Evolutionary conservation across 129 eudicot genomes (phyloP).

Genomic region (Glebionis coronaria): DNA sequence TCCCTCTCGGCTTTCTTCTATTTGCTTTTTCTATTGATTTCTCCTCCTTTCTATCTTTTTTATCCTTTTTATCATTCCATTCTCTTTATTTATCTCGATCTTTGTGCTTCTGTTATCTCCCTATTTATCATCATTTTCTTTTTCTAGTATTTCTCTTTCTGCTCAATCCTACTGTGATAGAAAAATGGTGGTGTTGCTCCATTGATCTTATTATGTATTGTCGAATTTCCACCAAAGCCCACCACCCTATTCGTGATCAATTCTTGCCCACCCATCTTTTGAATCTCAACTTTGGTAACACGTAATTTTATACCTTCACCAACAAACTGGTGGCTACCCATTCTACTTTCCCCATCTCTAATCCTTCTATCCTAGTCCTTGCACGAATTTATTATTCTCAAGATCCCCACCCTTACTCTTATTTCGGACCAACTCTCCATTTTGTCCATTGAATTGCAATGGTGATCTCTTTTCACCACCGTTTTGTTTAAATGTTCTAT

Average conservation of each 20-base stretch:
- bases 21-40: slow-evolving; percentile 37
- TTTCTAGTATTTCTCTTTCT: slow-evolving; percentile 41
- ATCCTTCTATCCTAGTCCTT: slow-evolving; percentile 59
- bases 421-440: slow-evolving; percentile 36
- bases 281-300: slow-evolving; percentile 23
- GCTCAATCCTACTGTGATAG: slow-evolving; percentile 38
- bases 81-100: slow-evolving; percentile 43
- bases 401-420: slow-evolving; percentile 22
- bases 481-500: too few species aligned
- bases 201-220: slow-evolving; percentile 28
- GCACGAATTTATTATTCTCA: slow-evolving; percentile 45
- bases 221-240: slow-evolving; percentile 24
- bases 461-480: too few species aligned
- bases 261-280: slow-evolving; percentile 31
- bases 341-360: slow-evolving; percentile 47
- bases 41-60: too few species aligned
- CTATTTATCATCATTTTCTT: slow-evolving; percentile 39
- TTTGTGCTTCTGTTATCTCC: slow-evolving; percentile 43
- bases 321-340: slow-evolving; percentile 48
- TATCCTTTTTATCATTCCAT: slow-evolving; percentile 43
- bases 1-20: slow-evolving; percentile 35
- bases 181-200: slow-evolving; percentile 31
- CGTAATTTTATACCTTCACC: slow-evolving; percentile 39
- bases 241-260: slow-evolving; percentile 22
- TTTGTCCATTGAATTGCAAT: slow-evolving; percentile 29